Base-by-base conservation (phyloP, 2,329 filamentous ascomycete species). In the Pyrenochaeta sp. region DNA sequence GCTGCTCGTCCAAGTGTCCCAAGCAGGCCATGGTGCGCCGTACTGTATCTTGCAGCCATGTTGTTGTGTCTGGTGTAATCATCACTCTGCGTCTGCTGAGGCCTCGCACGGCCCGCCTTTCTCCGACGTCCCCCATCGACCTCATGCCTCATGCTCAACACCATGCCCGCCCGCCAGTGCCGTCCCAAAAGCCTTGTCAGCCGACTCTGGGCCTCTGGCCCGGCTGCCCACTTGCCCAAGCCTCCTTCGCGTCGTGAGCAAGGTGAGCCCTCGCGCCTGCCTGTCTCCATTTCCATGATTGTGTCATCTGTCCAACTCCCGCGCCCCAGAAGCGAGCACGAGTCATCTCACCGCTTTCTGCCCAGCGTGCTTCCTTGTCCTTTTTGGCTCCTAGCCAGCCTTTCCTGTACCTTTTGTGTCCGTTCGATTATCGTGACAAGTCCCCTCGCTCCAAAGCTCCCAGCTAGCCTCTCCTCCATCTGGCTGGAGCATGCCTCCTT, bases 331-430 rank as follows among this genome's bases (percentile, higher is more conserved):
- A 47, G 51, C 48, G 56, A 43, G 47, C 64, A 54, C 66, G 66
- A 70, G 66, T 70, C 66, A 68, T 63, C 49, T 68, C 65, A 69
- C 65, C 66, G 66, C 66, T 57, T 38, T 53, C 45, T 35, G 35
- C 53, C 36, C 47, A 52, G 30, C 53, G 34, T 44, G 29, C 48
- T 54, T 57, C 58, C 62, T 53, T 61, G 55, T 57, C 56, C 44
- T 48, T 50, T 50, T 58, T 41, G 40, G 44, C 37, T 43, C 36
- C 32, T 35, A 35, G 28, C 29, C 48, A 44, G 34, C 44, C 51
- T 37, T 42, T 47, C 31, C 41, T 47, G 51, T 61, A 50, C 51
- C 53, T 58, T 52, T 35, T 57, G 60, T 66, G 58, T 35, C 32
- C 50, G 35, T 53, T 44, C 41, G 48, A 35, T 68, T 68, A 57